Conservation (phyloP, 2,329 filamentous ascomycete genomes). For the Cyclaneusma minus region DNA sequence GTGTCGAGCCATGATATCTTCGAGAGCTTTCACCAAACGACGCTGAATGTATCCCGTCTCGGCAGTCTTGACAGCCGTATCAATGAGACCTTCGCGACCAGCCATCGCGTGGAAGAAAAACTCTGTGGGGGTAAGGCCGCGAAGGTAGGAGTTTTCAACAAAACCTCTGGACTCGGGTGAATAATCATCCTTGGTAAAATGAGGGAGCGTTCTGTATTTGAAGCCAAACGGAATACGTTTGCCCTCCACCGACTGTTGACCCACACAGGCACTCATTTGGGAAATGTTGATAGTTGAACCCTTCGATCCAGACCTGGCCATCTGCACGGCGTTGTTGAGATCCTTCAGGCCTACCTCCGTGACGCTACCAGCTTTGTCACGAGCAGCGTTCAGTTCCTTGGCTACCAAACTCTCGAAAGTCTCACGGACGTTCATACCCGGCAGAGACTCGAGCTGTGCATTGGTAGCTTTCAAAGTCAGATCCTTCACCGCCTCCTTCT, state of each 20-base stretch:
- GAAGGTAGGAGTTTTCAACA: conserved; percentile 95
- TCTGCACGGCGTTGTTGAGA: conserved; percentile 89
- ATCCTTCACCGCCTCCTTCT: conserved; percentile 66
- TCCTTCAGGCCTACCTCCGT: conserved; percentile 90
- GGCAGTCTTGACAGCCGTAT: conserved; percentile 97
- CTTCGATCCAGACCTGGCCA: conserved; percentile 94
- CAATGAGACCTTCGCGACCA: conserved; percentile 98
- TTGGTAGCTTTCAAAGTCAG: conserved; percentile 67
- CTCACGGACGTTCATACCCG: conserved; percentile 96
- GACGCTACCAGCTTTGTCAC: conserved; percentile 88
- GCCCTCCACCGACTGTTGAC: conserved; percentile 95
- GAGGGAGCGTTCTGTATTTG: conserved; percentile 91
- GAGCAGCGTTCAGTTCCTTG: conserved; percentile 82
- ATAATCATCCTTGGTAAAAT: conserved; percentile 99
- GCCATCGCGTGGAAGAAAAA: conserved; percentile 99
- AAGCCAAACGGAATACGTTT: conserved; percentile 99
- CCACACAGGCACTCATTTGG: conserved; percentile 96
- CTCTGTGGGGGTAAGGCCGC: conserved; percentile 85
- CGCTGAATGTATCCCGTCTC: conserved; percentile 99
- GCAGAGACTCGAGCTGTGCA: conserved; percentile 79
- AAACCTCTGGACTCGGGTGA: conserved; percentile 94
- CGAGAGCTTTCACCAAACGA: conserved; percentile 91
- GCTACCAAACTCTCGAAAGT: conserved; percentile 97
- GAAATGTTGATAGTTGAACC: conserved; percentile 99
- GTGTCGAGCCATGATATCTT: conserved; percentile 95